Evolutionary conservation across 768 basidiomycete genomes (phyloP).

Genomic region (Termitomyces sp.): DNA sequence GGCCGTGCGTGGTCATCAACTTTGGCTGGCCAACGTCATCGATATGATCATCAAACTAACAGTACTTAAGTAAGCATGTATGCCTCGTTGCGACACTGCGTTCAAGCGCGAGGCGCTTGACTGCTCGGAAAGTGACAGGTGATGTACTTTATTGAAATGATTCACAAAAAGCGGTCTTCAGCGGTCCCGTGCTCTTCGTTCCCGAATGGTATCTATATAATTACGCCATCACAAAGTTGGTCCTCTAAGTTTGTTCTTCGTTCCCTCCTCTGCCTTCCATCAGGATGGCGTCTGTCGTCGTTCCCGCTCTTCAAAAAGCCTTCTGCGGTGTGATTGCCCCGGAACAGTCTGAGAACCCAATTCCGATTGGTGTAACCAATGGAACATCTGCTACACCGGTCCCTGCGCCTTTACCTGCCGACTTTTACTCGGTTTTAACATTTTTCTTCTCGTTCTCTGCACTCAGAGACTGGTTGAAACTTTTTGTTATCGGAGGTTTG

Average conservation of each 20-base stretch:
- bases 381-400: background rate
- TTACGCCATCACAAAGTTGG: too few species aligned
- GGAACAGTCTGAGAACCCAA: constrained; percentile 5
- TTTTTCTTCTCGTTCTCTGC: constrained; percentile 34
- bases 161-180: background rate
- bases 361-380: background rate
- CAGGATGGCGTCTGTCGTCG: constrained; percentile 8
- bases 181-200: background rate
- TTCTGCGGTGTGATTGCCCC: constrained; percentile 27
- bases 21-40: too few species aligned
- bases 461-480: constrained; percentile 46
- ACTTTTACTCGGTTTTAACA: constrained; percentile 12
- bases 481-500: constrained; percentile 45
- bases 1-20: background rate
- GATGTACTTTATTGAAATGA: too few species aligned
- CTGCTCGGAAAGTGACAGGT: too few species aligned
- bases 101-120: background rate
- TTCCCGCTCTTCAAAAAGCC: constrained; percentile 23
- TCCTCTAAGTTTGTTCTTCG: background rate
- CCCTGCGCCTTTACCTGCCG: constrained; percentile 6
- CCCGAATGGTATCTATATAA: background rate
- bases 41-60: background rate
- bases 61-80: background rate
- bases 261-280: background rate
- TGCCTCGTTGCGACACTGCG: background rate